Base-by-base conservation (phyloP, 805 yeast genomes). In the Saccharomycopsis capsularis region DNA sequence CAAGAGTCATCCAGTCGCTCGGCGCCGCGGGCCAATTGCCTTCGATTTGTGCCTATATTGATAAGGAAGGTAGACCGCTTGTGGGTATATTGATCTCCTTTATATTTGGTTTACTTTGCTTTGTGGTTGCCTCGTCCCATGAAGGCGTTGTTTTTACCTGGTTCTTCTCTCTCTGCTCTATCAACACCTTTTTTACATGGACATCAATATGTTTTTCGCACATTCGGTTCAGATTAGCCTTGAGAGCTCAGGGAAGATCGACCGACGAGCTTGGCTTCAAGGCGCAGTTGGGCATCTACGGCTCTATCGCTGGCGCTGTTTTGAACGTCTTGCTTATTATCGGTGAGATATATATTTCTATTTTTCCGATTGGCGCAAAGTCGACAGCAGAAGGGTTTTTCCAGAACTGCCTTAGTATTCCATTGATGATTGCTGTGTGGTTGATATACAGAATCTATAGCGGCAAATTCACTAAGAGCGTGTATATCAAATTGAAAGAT, bases 331-430 rank as follows among this genome's bases (percentile, higher is more conserved):
- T 79, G 48, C 71, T 79, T 25, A 57, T 79, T 21, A 63, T 74
- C 46, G 82, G 81, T 2, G 84, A 79, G 60, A 77, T 80, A 61
- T 81, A 84, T 80, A 74, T 80, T 43, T 82, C 84, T 7, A 60
- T 79, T 42, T 79, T 69, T 58, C 85, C 87, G 42, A 63, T 81
- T 46, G 78, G 73, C 1, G 63, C 56, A 38, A 65, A 22, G 23
- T 42, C 65, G 47, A 55, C 54, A 48, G 72, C 68, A 13, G 58
- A 56, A 30, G 60, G 61, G 2, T 78, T 78, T 63, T 75, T 79
- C 68, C 67, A 76, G 58, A 63, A 70, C 50, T 77, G 78, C 64
- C 59, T 76, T 47, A 73, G 76, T 34, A 63, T 74, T 36, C 71
- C 74, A 11, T 66, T 73, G 37, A 68, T 74, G 65, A 52, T 78